Evolutionary conservation across 306 rosid genomes (phyloP).

Genomic region (Trifolium subterraneum): DNA sequence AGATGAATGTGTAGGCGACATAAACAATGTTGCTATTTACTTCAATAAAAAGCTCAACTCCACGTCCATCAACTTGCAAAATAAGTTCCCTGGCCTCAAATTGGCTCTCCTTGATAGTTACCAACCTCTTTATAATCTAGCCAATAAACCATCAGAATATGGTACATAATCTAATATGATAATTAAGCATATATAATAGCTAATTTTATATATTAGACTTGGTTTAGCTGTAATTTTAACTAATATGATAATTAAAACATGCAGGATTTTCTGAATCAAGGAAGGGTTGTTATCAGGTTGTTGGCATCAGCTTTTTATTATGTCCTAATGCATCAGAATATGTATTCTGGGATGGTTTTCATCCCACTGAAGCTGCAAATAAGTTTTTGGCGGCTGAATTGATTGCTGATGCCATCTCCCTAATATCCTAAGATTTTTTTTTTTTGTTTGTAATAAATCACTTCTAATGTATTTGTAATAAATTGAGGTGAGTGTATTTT

Average conservation of each 20-base stretch:
- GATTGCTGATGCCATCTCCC: background rate
- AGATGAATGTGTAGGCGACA: background rate
- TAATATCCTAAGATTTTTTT: too few relatives aligned
- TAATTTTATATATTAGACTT: too few relatives aligned
- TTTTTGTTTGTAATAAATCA: too few relatives aligned
- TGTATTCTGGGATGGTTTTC: constrained; percentile 83
- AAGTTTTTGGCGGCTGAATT: constrained; percentile 49
- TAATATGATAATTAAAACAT: too few relatives aligned
- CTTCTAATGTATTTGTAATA: too few relatives aligned
- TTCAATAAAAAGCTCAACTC: constrained; percentile 2
- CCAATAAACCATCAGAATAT: constrained; percentile 50
- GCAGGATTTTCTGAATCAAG: constrained; percentile 75
- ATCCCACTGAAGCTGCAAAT: constrained; percentile 74
- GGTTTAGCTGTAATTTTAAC: too few relatives aligned
- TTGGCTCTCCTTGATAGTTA: constrained; percentile 52
- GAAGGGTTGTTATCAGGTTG: constrained; percentile 41
- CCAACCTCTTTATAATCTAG: constrained; percentile 60
- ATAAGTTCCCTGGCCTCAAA: background rate
- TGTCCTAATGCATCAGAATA: constrained; percentile 77
- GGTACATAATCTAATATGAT: background rate
- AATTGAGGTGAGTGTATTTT: too few relatives aligned
- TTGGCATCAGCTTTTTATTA: too few relatives aligned
- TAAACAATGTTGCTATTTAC: background rate
- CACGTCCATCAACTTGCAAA: background rate
- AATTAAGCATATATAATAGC: too few relatives aligned